A percentile compares a stretch with the other conserved stretches of the same genome.
Conservation (phyloP, 306 rosid species). For the Benincasa hispida region DNA sequence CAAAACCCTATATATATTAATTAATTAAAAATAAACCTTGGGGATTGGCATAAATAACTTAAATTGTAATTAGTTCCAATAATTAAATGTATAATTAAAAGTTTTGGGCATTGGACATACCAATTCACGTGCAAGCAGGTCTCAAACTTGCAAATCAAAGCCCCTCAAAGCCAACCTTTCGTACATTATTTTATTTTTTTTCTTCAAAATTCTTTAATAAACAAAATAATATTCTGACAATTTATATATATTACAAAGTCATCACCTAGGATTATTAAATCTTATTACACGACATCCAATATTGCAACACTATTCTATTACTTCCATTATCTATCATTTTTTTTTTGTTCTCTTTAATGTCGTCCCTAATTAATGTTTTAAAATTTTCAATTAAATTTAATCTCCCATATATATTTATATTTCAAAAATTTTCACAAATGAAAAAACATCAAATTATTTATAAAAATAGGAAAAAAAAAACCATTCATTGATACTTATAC, state of each 20-base stretch:
- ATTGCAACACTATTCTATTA: background rate
- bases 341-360: no score
- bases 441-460: no score
- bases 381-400: no score
- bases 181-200: background rate
- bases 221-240: background rate
- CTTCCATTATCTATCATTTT: background rate
- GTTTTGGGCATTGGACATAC: constrained; percentile 16
- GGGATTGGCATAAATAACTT: background rate
- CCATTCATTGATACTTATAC: no score
- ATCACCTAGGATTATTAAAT: constrained; percentile 1
- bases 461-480: no score
- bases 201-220: background rate
- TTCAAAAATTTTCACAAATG: no score
- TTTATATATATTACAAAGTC: constrained; percentile 10
- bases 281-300: constrained; percentile 3
- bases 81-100: background rate
- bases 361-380: no score
- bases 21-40: background rate
- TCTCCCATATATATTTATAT: no score
- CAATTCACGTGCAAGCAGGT: constrained; percentile 30
- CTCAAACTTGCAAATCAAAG: background rate
- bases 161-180: background rate
- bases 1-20: no score
- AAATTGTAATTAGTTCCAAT: background rate